A percentile compares a stretch with the other conserved stretches of the same genome.
Conservation (phyloP, 108 stramenopile species). For the Discostella pseudostelligera region DNA sequence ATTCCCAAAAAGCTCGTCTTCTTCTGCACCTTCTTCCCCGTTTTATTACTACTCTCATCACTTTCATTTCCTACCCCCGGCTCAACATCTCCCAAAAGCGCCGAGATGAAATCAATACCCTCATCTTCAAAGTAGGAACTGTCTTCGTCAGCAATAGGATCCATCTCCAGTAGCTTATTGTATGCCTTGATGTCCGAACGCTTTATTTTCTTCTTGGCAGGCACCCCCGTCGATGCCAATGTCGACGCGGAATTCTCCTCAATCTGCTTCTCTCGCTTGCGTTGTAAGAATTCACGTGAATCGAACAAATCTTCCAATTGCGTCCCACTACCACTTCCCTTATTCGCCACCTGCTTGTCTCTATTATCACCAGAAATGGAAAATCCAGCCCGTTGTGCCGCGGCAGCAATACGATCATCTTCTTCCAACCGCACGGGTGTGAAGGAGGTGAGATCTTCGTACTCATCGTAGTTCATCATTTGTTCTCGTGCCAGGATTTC, state of each 20-base stretch:
- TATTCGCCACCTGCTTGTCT: no score
- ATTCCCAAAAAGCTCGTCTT: constrained; percentile 75
- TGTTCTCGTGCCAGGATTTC: constrained; percentile 36
- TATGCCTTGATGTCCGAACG: constrained; percentile 62
- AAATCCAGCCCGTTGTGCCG: constrained; percentile 31
- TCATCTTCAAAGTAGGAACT: constrained; percentile 81
- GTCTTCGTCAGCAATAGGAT: constrained; percentile 83
- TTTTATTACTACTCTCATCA: constrained; percentile 22
- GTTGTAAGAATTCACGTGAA: constrained; percentile 41
- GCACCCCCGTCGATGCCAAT: neutral
- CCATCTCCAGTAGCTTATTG: constrained; percentile 62
- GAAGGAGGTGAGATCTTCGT: constrained; percentile 29
- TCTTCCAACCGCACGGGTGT: constrained; percentile 28
- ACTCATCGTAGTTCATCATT: constrained; percentile 35
- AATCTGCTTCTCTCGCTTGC: constrained; percentile 49
- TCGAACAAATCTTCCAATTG: constrained; percentile 31
- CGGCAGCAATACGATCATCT: constrained; percentile 36
- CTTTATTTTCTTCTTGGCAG: constrained; percentile 60
- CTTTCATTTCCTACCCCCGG: constrained; percentile 31
- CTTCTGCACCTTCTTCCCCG: constrained; percentile 52
- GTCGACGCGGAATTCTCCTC: constrained; percentile 29
- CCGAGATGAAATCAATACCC: constrained; percentile 69
- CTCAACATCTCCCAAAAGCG: constrained; percentile 68
- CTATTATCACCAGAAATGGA: constrained; percentile 3
- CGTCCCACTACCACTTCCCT: neutral